These are phyloP conservation scores for Exophiala alcalophila DNA, from an alignment of 2,329 filamentous ascomycete species.

Conservation along the genomic window DNA sequence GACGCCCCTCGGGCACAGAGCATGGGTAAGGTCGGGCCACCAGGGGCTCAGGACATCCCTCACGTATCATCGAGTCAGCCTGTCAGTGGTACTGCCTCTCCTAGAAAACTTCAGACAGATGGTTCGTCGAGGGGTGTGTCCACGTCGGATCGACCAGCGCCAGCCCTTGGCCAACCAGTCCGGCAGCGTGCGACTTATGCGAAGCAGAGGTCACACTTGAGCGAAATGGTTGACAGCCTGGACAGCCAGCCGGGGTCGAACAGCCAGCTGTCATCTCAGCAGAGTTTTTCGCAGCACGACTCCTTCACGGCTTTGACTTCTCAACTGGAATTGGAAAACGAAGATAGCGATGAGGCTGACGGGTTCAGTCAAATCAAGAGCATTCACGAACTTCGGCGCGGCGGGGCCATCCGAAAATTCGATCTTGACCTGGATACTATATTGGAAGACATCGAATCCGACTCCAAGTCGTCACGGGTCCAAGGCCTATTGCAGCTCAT, in stretches of 20 bases:
- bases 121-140: not conserved
- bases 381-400: slow-evolving; percentile 60
- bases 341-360: slow-evolving; percentile 45
- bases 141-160: slow-evolving; percentile 2
- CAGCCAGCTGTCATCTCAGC: slow-evolving; percentile 25
- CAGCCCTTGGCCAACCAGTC: slow-evolving; percentile 3
- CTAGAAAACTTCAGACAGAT: not conserved
- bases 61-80: slow-evolving; percentile 7
- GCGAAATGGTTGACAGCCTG: slow-evolving; percentile 45
- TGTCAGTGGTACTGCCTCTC: not conserved
- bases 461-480: slow-evolving; percentile 48
- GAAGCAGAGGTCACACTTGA: slow-evolving; percentile 58
- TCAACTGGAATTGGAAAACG: slow-evolving; percentile 30
- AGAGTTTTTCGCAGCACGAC: slow-evolving; percentile 11
- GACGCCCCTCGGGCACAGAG: slow-evolving; percentile 21
- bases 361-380: slow-evolving; percentile 49
- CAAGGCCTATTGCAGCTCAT: slow-evolving; percentile 55
- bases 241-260: slow-evolving; percentile 14
- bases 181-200: slow-evolving; percentile 52
- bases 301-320: slow-evolving; percentile 17
- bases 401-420: slow-evolving; percentile 57
- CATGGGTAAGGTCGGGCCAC: not conserved
- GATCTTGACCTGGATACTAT: slow-evolving; percentile 54
- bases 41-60: not conserved
- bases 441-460: slow-evolving; percentile 57